Evolutionary conservation across 1,284 basidiomycete species (phyloP), one percentile per base, ranked within the genome.

Genomic region (Ganoderma multipileum): DNA sequence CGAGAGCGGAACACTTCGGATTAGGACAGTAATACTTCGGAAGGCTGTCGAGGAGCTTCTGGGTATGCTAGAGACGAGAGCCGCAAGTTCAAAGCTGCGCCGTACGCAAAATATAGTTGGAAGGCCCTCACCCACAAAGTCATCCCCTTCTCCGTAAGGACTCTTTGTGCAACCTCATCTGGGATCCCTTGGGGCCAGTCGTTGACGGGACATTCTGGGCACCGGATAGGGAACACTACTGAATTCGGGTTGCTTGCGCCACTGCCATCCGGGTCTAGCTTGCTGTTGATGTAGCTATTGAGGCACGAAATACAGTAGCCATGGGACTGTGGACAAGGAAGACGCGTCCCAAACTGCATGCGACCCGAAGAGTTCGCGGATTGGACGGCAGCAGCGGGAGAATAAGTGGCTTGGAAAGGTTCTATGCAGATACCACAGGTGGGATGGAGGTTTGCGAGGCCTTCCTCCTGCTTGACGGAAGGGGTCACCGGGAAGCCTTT

Each of bases 371-470:
- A 80, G 44, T 79, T 81, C 20, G 81, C 82, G 3, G 79, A 78
- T 5, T 74, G 69, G 1, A 81, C 71, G 0, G 82, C 82, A 6
- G 74, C 71, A 26, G 80, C 70, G 1, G 82, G 82, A 5, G 81
- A 81, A 66, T 81, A 67, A 0, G 81, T 82, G 12, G 70, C 69
- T 50, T 80, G 78, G 67, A 82, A 81, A 3, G 79, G 67, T 54
- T 84, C 82, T 68, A 82, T 75, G 74, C 83, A 84, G 52, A 84
- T 83, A 4, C 81, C 81, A 64, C 83, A 84, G 2, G 47, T 77
- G 0, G 76, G 74, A 62, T 72, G 61, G 18, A 58, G 42, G 33
- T 41, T 36, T 12, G 41, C 7, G 12, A 28, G 3, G 3, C 23
- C 62, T 38, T 71, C 68, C 54, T 71, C 71, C 38, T 62, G 38